Evolutionary conservation across 164 flowering plant species (phyloP), one percentile per base, ranked within the genome.

Genomic region (Nymphaea thermarum): DNA sequence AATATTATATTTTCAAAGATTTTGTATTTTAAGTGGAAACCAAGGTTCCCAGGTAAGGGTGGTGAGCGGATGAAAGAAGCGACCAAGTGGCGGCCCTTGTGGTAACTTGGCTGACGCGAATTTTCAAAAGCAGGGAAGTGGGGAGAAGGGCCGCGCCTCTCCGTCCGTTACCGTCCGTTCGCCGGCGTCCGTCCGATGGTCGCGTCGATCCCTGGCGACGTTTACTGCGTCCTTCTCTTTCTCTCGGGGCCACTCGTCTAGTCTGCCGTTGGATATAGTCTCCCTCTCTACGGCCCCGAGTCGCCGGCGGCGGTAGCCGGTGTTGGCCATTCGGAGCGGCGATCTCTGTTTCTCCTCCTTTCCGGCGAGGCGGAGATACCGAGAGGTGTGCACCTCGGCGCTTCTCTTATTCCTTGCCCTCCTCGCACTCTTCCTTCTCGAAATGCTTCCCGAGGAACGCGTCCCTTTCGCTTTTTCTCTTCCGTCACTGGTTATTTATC

Each of bases 261-360:
- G 36, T 25, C 36, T 6, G 55, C 55, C 11, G 55, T 12, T 47
- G 12, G 55, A 47, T 47, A 47, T 6, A 47, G 11, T 47, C 55
- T 47, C 36, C 36, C 36, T 25, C 36, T 25, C 36, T 25, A 1
- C 36, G 36, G 1, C 36, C 36, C 36, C 36, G 36, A 25, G 55
- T 2, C 12, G 55, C 55, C 55, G 55, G 12, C 55, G 55, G 12
- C 12, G 11, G 3, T 47, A 7, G 55, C 55, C 55, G 12, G 7
- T 47, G 55, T 47, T 47, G 7, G 55, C 55, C 55, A 4, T 47
- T 47, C 55, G 55, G 55, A 6, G 7, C 55, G 55, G 12, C 65
- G 60, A 45, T 43, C 44, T 12, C 41, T 16, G 60, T 60, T 36
- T 66, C 63, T 71, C 5, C 47, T 65, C 44, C 64, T 55, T 47